A percentile compares a stretch with the other conserved stretches of the same genome.
These are phyloP conservation scores for Quercus variabilis DNA, from an alignment of 306 rosid species.

Conservation along the genomic window DNA sequence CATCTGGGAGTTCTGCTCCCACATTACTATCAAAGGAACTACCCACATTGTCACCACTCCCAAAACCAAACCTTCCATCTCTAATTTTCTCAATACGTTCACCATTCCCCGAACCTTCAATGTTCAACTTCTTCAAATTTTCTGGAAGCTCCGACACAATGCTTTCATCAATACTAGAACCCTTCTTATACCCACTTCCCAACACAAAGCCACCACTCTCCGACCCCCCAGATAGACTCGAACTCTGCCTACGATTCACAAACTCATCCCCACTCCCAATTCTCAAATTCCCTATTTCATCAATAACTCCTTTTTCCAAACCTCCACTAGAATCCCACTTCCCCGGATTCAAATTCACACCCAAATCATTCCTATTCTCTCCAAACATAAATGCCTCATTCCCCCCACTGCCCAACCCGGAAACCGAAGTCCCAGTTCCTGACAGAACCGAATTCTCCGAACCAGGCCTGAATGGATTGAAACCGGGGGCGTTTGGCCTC, in stretches of 20 bases:
- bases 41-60: constrained; percentile 28
- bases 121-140: constrained; percentile 52
- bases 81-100: constrained; percentile 15
- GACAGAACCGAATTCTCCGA: constrained; percentile 20
- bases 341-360: constrained; percentile 7
- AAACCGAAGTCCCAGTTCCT: constrained; percentile 14
- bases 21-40: constrained; percentile 20
- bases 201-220: constrained; percentile 18
- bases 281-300: constrained; percentile 46
- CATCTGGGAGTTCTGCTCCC: constrained; percentile 51
- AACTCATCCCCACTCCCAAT: constrained; percentile 41
- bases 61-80: constrained; percentile 22
- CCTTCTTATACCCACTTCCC: constrained; percentile 1
- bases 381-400: constrained; percentile 39
- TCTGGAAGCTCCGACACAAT: constrained; percentile 41
- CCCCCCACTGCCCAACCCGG: constrained; percentile 26
- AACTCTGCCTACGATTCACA: constrained; percentile 15
- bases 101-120: constrained; percentile 25
- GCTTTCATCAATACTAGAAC: constrained; percentile 20
- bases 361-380: constrained; percentile 14
- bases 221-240: neutral
- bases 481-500: constrained; percentile 30
- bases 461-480: constrained; percentile 45
- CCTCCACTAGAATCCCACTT: constrained; percentile 7
- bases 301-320: constrained; percentile 33